Evolutionary conservation across 225 moss, liverwort and hornwort genomes (phyloP).

Genomic region (Ulota crispa): DNA sequence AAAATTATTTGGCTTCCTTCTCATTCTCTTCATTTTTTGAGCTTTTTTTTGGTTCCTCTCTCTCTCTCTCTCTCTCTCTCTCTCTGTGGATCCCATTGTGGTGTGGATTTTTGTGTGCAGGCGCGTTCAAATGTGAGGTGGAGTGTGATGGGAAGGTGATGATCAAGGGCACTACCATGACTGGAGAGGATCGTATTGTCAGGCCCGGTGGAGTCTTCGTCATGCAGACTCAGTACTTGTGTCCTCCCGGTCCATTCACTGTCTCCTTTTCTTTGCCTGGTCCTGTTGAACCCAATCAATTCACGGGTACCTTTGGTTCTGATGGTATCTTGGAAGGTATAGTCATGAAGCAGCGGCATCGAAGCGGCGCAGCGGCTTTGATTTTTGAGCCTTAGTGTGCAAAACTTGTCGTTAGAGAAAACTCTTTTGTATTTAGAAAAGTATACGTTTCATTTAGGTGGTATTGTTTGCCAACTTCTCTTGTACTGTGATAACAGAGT

Average conservation of each 20-base stretch:
- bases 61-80: not conserved
- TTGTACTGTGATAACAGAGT: not conserved
- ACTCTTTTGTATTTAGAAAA: not conserved
- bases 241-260: constrained; percentile 60
- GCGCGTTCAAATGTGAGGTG: constrained; percentile 95
- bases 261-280: constrained; percentile 69
- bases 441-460: not conserved
- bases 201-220: constrained; percentile 67
- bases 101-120: constrained; percentile 43
- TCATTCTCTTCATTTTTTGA: not conserved
- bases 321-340: constrained; percentile 72
- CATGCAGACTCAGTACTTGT: constrained; percentile 67
- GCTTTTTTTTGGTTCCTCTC: not conserved
- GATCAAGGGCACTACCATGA: constrained; percentile 93
- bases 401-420: not conserved
- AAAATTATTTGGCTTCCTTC: not conserved
- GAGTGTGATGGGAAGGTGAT: constrained; percentile 96
- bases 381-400: constrained; percentile 55
- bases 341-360: constrained; percentile 61
- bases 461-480: not conserved
- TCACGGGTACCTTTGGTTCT: constrained; percentile 69
- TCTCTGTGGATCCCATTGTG: not conserved
- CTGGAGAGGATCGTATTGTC: constrained; percentile 77
- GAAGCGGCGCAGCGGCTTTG: constrained; percentile 60
- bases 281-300: constrained; percentile 69